Evolutionary conservation across 2,329 filamentous ascomycete genomes (phyloP), one percentile per base, ranked within the genome.

Genomic region (Meredithiella fracta): DNA sequence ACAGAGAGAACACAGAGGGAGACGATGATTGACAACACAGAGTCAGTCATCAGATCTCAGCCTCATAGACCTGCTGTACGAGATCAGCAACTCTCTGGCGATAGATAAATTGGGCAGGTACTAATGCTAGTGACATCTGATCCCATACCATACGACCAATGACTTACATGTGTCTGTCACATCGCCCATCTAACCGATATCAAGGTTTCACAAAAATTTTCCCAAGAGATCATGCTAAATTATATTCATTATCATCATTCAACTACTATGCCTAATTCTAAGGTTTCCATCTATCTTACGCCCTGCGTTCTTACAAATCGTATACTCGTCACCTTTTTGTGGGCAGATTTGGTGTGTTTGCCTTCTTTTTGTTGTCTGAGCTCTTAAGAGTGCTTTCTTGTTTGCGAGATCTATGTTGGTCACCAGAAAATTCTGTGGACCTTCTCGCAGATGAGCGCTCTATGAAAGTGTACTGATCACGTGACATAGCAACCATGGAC

Each of bases 261-360:
- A 54, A 8, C 26, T 31, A 49, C 15, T 11, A 15, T n/a, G 23
- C 4, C 3, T 26, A 31, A 6, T 2, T 14, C 15, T 20, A 20
- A 34, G 8, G 8, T 31, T 47, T 26, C 47, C 47, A 7, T 54
- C 22, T 49, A 49, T 26, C n/a, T 22, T 26, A 15, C 49, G 3
- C 20, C 31, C 22, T 53, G 42, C 49, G 17, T 44, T 34, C 22
- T 50, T 22, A 56, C 49, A 53, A 56, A 56, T 22, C 55, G 49
- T 31, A 56, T 49, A 47, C 55, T 56, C 25, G 37, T 38, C 14
- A 53, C 50, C 40, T 52, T 5, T 34, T 34, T 34, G 11, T 5
- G 5, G 11, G 11, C 29, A 5, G 29, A 34, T 11, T 11, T 11
- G 5, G 29, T 11, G 29, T 5, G 11, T 11, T 11, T 11, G 29